Conservation (phyloP, 306 rosid genomes). For the Lotus japonicus region DNA sequence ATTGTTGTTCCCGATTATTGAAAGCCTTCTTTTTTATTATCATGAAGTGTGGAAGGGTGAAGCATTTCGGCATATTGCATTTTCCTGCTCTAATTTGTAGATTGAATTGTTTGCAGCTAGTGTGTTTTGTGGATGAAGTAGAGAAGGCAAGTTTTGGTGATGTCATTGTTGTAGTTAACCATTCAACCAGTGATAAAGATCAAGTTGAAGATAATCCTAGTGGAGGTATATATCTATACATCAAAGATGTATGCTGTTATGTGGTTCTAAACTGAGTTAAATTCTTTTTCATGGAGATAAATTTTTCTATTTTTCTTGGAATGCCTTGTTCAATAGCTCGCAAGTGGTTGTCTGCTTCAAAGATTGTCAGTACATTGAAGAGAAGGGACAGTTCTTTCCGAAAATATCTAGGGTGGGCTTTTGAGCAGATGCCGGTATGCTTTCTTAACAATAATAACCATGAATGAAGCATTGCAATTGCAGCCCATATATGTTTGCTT, state of each 20-base stretch:
- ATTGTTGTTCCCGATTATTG: background rate
- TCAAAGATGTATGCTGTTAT: constrained; percentile 10
- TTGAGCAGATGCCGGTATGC: constrained; percentile 52
- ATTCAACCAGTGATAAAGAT: constrained; percentile 25
- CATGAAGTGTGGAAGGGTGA: background rate
- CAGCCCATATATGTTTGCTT: background rate
- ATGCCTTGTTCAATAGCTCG: constrained; percentile 37
- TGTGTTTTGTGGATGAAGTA: constrained; percentile 38
- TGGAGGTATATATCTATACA: constrained; percentile 47
- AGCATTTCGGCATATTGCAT: background rate
- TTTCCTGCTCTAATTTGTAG: constrained; percentile 20
- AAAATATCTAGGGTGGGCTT: constrained; percentile 45
- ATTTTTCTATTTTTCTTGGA: constrained; percentile 13
- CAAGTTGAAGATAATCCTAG: constrained; percentile 20
- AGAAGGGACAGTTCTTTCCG: constrained; percentile 63
- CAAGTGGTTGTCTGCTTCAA: constrained; percentile 40
- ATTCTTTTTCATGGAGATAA: background rate
- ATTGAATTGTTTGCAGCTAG: constrained; percentile 40
- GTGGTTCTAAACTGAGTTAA: constrained; percentile 6
- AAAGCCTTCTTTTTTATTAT: background rate
- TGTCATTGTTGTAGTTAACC: constrained; percentile 34
- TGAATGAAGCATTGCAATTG: background rate
- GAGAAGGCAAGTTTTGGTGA: constrained; percentile 40
- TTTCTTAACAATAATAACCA: background rate
- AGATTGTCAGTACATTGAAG: constrained; percentile 45